Evolutionary conservation across 2,329 filamentous ascomycete genomes (phyloP), one percentile per base, ranked within the genome.

Genomic region (Ilyonectria sp.): DNA sequence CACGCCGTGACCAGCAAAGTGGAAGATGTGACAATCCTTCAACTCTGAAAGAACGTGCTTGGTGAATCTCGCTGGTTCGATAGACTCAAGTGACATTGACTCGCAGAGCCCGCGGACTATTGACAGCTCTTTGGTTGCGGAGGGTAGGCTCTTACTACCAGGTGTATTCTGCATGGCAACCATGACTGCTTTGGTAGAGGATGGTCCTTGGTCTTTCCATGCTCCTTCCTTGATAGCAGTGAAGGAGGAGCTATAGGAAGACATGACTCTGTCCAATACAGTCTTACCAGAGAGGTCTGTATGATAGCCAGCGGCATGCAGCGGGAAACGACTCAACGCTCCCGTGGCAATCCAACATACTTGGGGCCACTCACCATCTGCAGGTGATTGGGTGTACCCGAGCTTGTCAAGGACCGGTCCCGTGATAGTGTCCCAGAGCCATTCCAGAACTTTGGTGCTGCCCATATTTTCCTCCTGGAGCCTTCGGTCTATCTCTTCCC

Each of bases 261-360:
- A 83, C 3, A 82, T 74, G 3, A 78, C 79, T 54, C 77, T 69
- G 55, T 82, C 78, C 1, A 82, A 46, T 1, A 76, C 76, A 0
- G 76, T 78, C 15, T 26, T 26, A 15, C 11, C 40, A 72, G 59
- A 13, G 37, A 13, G 4, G 11, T 43, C 13, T 2, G 13, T 15
- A 17, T 43, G 13, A 17, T 17, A 3, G 6, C 81, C 81, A 0
- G 80, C 79, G 0, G 79, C 79, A 60, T 82, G 79, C 7, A 82
- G 44, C 9, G 79, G 79, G 23, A 81, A 73, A 4, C 66, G 65
- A 56, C 9, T 70, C 2, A 82, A 65, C 0, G 47, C 46, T 1
- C 79, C 79, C 0, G 77, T 81, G 3, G 75, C 72, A 67, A 82
- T 74, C 79, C 79, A 82, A 72, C 78, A 81, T 0, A 82, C 55